Conservation (phyloP, 2,329 filamentous ascomycete species). For the Fusarium sp. region DNA sequence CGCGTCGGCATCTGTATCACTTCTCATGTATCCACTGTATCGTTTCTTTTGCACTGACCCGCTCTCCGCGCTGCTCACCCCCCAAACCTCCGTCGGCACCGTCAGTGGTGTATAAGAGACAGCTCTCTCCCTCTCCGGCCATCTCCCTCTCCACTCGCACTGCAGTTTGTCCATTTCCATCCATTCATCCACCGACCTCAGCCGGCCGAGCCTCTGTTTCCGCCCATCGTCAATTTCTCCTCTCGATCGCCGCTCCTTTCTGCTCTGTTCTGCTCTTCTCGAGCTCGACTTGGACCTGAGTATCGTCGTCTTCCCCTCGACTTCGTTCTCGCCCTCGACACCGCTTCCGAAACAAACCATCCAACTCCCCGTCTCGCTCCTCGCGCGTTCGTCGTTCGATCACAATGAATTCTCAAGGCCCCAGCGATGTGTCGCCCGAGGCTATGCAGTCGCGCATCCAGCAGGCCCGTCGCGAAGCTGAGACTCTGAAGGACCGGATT, state of each 20-base stretch:
- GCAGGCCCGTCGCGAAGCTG: conserved; percentile 94
- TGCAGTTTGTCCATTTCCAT: conserved; percentile 46
- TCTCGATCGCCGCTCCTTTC: conserved; percentile 39
- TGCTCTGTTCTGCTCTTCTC: conserved; percentile 31
- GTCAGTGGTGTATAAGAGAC: no score
- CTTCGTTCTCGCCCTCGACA: conserved; percentile 32
- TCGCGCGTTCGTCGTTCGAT: conserved; percentile 30
- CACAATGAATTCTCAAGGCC: conserved; percentile 68
- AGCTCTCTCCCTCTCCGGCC: conserved; percentile 42
- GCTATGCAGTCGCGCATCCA: conserved; percentile 94
- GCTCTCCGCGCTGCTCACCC: no score
- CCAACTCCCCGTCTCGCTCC: conserved; percentile 29
- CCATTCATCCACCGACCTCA: conserved; percentile 43
- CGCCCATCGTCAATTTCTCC: conserved; percentile 36
- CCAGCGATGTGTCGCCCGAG: conserved; percentile 75
- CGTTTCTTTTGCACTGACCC: no score
- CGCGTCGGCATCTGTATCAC: no score
- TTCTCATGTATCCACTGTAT: no score
- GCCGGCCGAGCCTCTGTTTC: conserved; percentile 42
- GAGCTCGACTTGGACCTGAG: conserved; percentile 42
- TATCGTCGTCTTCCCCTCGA: conserved; percentile 29
- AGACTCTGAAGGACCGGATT: conserved; percentile 97
- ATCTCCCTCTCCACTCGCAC: conserved; percentile 51
- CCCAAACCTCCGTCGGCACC: no score
- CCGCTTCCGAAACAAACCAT: conserved; percentile 19